Conservation (phyloP, 1,139 yeast genomes). For the Lodderomyces parapsilosis region DNA sequence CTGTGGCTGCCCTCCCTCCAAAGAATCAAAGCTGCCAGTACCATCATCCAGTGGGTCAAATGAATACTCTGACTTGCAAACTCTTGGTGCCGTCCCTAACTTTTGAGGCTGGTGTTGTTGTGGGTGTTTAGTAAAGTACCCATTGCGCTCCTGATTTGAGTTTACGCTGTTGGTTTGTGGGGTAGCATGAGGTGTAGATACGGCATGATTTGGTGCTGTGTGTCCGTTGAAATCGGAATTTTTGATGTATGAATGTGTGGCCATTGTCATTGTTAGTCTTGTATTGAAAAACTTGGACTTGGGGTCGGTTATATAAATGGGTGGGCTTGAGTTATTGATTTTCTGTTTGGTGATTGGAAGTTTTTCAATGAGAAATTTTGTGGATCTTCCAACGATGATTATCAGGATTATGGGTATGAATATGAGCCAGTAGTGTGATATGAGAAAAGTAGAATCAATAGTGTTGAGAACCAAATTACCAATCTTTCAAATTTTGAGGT, state of each 20-base stretch:
- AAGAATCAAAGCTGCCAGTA: background rate
- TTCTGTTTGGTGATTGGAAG: too few relatives aligned
- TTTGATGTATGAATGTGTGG: background rate
- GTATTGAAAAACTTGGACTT: too few relatives aligned
- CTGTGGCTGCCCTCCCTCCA: constrained; percentile 1
- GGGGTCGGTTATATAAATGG: too few relatives aligned
- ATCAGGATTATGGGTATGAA: too few relatives aligned
- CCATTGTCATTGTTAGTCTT: background rate
- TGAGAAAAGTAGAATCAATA: too few relatives aligned
- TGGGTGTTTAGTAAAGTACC: background rate
- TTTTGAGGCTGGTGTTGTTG: background rate
- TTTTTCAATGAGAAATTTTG: too few relatives aligned
- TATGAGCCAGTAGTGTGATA: too few relatives aligned
- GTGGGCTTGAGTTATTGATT: too few relatives aligned
- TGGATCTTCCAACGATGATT: too few relatives aligned
- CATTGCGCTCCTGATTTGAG: background rate
- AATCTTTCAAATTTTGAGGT: too few relatives aligned
- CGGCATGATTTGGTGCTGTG: background rate
- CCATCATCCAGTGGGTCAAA: background rate
- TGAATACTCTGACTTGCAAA: background rate
- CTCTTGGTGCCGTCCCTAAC: background rate
- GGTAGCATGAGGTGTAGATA: background rate
- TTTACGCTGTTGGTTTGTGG: background rate
- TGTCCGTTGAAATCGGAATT: background rate
- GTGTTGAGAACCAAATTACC: too few relatives aligned